Evolutionary conservation across 1,284 basidiomycete species (phyloP), one percentile per base, ranked within the genome.

Genomic region (Trametes versicolor): DNA sequence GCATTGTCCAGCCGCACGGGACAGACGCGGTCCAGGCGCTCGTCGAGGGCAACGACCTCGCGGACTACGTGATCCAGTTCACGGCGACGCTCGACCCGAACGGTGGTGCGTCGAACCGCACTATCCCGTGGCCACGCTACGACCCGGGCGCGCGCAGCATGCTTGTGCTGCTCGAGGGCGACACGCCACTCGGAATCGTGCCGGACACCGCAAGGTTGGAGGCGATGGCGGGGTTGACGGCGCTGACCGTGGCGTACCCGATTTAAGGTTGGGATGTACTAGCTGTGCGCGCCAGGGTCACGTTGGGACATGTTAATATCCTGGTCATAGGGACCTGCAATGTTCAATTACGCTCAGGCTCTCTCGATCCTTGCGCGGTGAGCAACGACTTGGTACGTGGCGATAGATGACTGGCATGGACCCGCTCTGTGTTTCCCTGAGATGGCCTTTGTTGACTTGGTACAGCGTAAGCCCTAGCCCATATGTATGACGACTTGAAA

Each of bases 31-130:
- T 34, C 17, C 36, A 66, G 50, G 39, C 62, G 8, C 63, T 58
- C 36, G 29, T 8, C 4, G 41, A 34, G 19, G 58, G 58, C 25
- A 62, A 59, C 29, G 67, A 68, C 25, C 23, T 72, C 9, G 59
- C 66, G 12, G 70, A 70, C 59, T 71, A 71, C 60, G 53, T 71
- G 41, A 64, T 74, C 52, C 41, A 71, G 37, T 73, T 74, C 64
- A 65, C 66, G 25, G 66, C 68, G 50, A 58, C 71, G 29, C 62
- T 66, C 3, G 62, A 72, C 49, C 72, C 72, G 27, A 73, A 73
- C 52, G 71, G 29, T 8, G 29, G 71, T 34, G 56, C 52, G 7
- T 61, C 58, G 19, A 62, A 45, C n/a, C 58, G 53, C 2, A 54
- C 58, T 25, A 58, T 65, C 45, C 6, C 23, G 9, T 72, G 71